These are phyloP conservation scores for Lagenidium giganteum DNA, from an alignment of 352 stramenopile genomes.

Conservation along the genomic window DNA sequence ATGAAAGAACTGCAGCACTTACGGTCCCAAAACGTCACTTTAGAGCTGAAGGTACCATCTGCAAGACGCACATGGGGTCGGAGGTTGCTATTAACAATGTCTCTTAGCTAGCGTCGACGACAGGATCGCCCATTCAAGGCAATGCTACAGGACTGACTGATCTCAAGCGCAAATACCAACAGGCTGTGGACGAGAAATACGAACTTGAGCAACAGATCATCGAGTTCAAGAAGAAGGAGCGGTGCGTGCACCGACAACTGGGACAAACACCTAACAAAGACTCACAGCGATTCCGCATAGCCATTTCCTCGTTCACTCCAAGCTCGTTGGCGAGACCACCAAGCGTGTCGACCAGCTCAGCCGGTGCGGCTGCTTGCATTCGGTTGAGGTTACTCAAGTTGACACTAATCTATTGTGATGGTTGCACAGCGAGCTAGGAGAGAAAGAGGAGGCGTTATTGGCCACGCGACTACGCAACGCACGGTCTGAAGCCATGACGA, in stretches of 20 bases:
- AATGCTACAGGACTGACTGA: too few relatives aligned
- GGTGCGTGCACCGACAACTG: too few relatives aligned
- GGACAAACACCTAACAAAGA: too few relatives aligned
- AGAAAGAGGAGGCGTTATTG: conserved; percentile 48
- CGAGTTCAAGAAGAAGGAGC: conserved; percentile 51
- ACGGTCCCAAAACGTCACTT: conserved; percentile 48
- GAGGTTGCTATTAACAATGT: background rate
- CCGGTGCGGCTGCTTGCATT: conserved; percentile 21
- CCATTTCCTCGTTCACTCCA: conserved; percentile 59
- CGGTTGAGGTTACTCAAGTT: background rate
- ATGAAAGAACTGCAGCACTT: conserved; percentile 52
- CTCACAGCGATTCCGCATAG: too few relatives aligned
- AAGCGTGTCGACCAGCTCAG: conserved; percentile 52
- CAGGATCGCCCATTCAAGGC: too few relatives aligned
- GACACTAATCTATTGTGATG: too few relatives aligned
- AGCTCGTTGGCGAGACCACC: conserved; percentile 62
- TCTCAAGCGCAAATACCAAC: conserved; percentile 64
- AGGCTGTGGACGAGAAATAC: conserved; percentile 53
- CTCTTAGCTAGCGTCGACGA: too few relatives aligned
- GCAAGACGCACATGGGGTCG: too few relatives aligned
- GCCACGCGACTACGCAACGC: conserved; percentile 43
- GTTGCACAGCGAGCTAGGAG: conserved; percentile 35
- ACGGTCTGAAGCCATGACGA: conserved; percentile 46
- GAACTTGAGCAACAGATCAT: conserved; percentile 47
- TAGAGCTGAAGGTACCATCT: conserved; percentile 69